These are phyloP conservation scores for Dissophora globulifera DNA, from an alignment of 192 early-diverging fungal species.

Conservation along the genomic window DNA sequence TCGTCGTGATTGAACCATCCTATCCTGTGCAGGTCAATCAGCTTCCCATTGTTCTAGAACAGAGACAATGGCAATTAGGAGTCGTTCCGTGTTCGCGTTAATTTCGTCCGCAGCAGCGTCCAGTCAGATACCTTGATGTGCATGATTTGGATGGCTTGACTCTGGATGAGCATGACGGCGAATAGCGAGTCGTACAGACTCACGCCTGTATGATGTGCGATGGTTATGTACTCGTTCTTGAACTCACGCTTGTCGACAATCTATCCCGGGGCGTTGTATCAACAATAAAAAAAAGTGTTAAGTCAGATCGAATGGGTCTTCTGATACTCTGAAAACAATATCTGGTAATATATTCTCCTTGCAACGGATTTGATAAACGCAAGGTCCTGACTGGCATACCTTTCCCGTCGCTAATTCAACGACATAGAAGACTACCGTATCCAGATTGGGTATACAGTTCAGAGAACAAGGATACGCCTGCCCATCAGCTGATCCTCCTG, in stretches of 20 bases:
- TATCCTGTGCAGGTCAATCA: constrained; percentile 66
- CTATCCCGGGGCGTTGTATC: too few species aligned
- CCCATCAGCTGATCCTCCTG: constrained; percentile 40
- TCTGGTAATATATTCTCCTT: too few species aligned
- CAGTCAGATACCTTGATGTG: constrained; percentile 62
- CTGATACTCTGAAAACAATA: too few species aligned
- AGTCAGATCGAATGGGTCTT: too few species aligned
- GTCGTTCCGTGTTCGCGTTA: background rate
- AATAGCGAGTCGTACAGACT: constrained; percentile 69
- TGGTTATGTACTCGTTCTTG: constrained; percentile 69
- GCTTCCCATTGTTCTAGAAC: constrained; percentile 61
- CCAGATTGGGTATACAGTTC: constrained; percentile 59
- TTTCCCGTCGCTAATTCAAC: constrained; percentile 67
- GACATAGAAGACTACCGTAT: constrained; percentile 75
- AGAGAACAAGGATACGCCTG: constrained; percentile 61
- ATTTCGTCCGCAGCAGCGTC: constrained; percentile 16
- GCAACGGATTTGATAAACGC: too few species aligned
- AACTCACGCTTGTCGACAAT: constrained; percentile 64
- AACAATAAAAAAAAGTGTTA: too few species aligned
- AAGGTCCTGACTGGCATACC: too few species aligned
- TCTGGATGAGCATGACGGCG: constrained; percentile 75
- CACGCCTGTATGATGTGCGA: constrained; percentile 75
- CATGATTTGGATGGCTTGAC: constrained; percentile 74
- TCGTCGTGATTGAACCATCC: constrained; percentile 74
- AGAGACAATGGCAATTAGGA: too few species aligned